Base-by-base conservation (phyloP, 805 yeast species). In the Kuraishia ogatae region DNA sequence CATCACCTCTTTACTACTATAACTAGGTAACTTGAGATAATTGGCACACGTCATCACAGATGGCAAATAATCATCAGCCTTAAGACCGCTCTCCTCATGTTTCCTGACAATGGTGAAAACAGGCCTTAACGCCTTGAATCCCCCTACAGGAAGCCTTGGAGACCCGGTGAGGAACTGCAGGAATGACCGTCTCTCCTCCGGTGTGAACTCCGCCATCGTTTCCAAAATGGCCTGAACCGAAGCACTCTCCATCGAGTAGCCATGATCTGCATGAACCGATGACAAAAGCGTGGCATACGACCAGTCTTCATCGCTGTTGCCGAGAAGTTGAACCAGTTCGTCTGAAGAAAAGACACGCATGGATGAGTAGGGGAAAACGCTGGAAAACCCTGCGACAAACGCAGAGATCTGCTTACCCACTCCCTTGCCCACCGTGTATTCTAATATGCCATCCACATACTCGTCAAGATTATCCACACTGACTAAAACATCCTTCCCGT, bases 1-100 rank as follows among this genome's bases (percentile, higher is more conserved):
- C 85, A 94, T 77, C 1, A 88, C 69, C 19, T 76, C 83, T 56
- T 76, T 78, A 39, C 79, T 72, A 2, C 89, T 78, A 66, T 93
- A 94, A 59, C 87, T 81, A 4, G 99, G 98, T 21, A 94, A 72
- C 67, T 93, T 93, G 60, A 93, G 75, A 65, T 93, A 94, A 66
- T 93, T 93, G 2, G 96, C 97, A 74, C 99, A 93, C 0, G 99
- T 93, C 99, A 93, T 93, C 2, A 94, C 99, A 70, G 97, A 89
- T 1, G 99, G 98, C 55, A 94, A 74, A 64, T 86, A 91, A 58
- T 84, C 90, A 68, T 93, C 96, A 4, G 88, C 79, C 13, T 71
- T 69, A 24, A 80, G 66, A 0, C 84, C 86, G 51, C 79, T 83
- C 53, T 93, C 98, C n/a, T 85, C 78, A 56, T 79, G 84, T 65